Evolutionary conservation across 139 green algal species (phyloP), one percentile per base, ranked within the genome.

Genomic region (Tetradesmus lagerheimii): DNA sequence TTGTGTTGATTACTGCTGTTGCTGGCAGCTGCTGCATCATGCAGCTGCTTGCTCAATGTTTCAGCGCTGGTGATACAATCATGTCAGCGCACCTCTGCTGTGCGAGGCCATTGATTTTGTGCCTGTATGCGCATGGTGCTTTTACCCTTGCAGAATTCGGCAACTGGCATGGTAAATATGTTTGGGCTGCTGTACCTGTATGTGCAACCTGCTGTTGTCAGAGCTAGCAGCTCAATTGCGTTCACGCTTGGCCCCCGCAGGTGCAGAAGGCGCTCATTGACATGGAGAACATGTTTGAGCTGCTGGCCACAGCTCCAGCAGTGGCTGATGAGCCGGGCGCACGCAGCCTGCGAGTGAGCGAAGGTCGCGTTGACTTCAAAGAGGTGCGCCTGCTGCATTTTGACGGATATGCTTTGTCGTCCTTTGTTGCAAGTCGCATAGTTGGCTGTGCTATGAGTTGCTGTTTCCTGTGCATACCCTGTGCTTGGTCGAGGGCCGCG

Each of bases 121-220:
- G 14, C 45, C 45, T 18, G 11, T 18, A 9, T 18, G 11, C 45
- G 45, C 45, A 57, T 12, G 0, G 45, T 1, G 45, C 90, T 90
- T 5, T 92, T 94, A 92, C n/a, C n/a, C n/a, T 91, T 96, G 11
- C 90, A 94, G 39, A 95, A 95, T 85, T 91, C 93, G 41, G 92
- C 97, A 45, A 94, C 98, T n/a, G 97, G 98, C 90, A 95, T 98
- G 93, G 96, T 98, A 89, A 96, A 96, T 91, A 96, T 98, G 93
- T 98, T 98, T 93, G 94, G 97, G 74, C 91, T 98, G 90, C 89
- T 98, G 84, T 87, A 91, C 41, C 93, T 50, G 20, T n/a, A n/a
- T n/a, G n/a, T n/a, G n/a, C n/a, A n/a, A n/a, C n/a, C n/a, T n/a
- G n/a, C n/a, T n/a, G n/a, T n/a, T n/a, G n/a, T n/a, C n/a, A n/a